phyloP scores from a whole-genome alignment of 108 stramenopile genomes.

The Cyclotella sp. region DNA sequence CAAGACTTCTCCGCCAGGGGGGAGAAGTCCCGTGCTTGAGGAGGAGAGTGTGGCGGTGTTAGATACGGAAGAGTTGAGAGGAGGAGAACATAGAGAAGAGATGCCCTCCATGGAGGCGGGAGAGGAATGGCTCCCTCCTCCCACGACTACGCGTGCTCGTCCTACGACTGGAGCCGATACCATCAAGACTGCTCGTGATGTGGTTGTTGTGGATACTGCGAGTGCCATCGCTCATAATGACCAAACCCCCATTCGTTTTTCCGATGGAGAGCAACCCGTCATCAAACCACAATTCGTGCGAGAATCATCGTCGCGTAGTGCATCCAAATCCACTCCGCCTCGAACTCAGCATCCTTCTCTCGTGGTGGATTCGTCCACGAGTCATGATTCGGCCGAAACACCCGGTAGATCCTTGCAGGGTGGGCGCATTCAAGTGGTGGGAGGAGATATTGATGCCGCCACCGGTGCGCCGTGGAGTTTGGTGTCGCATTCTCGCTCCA shows the following conservation, averaged over 20 bases:
- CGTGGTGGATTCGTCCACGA: constrained; percentile 13
- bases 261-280: not conserved
- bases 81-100: not conserved
- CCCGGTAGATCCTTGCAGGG: not conserved
- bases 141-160: not conserved
- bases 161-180: not conserved
- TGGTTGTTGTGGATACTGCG: not conserved
- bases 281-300: constrained; percentile 16
- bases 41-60: too few species aligned
- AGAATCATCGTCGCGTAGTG: not conserved
- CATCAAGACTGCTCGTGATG: constrained; percentile 9
- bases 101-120: not conserved
- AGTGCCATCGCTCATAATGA: not conserved
- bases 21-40: not conserved
- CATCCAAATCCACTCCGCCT: not conserved
- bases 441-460: not conserved
- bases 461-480: constrained; percentile 4
- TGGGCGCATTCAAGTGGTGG: constrained; percentile 21
- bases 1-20: not conserved
- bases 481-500: constrained; percentile 2
- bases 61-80: too few species aligned
- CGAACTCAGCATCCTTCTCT: constrained; percentile 2
- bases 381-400: constrained; percentile 9
- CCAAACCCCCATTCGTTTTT: not conserved
- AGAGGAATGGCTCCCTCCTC: constrained; percentile 20